Conservation (phyloP, 2,329 filamentous ascomycete species). For the Beauveria caledonica region DNA sequence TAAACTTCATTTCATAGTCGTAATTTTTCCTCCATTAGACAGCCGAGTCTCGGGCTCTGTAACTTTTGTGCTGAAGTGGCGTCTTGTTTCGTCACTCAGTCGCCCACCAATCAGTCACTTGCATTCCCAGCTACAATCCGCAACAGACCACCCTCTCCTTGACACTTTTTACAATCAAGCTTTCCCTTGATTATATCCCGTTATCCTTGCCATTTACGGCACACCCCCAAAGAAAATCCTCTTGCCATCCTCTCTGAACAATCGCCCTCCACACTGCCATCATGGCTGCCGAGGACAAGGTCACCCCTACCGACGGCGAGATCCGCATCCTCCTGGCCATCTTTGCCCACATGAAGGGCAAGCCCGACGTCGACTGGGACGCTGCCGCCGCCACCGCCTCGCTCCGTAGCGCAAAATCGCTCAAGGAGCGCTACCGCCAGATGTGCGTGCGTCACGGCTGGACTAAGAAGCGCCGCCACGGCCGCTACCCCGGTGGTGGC, state of each 20-base stretch:
- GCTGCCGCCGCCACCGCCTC: conserved; percentile 27
- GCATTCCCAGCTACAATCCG: no score
- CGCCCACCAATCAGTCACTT: no score
- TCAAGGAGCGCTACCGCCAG: conserved; percentile 33
- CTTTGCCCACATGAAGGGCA: conserved; percentile 33
- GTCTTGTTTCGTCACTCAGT: no score
- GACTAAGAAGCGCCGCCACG: conserved; percentile 19
- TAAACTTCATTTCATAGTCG: no score
- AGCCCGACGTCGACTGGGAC: conserved; percentile 34
- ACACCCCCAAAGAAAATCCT: not conserved
- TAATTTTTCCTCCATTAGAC: no score
- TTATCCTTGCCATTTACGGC: no score
- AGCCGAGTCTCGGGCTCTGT: no score
- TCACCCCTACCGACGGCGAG: conserved; percentile 25
- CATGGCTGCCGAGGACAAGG: conserved; percentile 11
- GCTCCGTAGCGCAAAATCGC: conserved; percentile 34
- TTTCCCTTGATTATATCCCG: no score
- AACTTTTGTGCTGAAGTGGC: no score
- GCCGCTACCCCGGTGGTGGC: no score
- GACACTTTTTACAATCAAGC: no score
- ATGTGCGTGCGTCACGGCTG: conserved; percentile 33
- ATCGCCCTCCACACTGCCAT: not conserved
- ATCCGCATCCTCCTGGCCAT: conserved; percentile 32
- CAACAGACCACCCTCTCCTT: no score
- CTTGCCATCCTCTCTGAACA: not conserved